phyloP scores from a whole-genome alignment of 257 asterid species.

The Solanum medicagineum region DNA sequence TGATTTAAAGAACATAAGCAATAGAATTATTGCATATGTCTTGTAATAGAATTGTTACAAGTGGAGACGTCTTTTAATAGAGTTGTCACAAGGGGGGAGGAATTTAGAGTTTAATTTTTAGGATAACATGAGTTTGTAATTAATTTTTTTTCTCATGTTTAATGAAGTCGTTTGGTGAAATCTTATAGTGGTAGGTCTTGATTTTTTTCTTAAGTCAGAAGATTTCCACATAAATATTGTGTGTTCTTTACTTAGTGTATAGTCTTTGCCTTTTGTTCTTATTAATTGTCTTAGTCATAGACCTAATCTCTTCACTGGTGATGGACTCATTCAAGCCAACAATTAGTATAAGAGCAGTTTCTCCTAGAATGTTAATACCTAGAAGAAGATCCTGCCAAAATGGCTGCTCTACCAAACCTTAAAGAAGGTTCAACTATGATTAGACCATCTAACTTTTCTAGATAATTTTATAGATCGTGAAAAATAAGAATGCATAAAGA shows the following conservation, averaged over 20 bases:
- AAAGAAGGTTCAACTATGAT: not conserved
- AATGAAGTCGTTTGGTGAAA: too few species aligned
- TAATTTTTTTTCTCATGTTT: too few species aligned
- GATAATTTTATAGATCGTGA: not conserved
- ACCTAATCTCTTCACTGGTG: not conserved
- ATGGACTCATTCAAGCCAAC: not conserved
- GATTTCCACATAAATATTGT: not conserved
- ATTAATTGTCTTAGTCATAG: not conserved
- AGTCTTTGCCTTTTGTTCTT: not conserved
- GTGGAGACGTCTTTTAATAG: not conserved
- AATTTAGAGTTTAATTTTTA: not conserved
- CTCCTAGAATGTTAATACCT: not conserved
- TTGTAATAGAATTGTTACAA: not conserved
- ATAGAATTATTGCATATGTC: not conserved
- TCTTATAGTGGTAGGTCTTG: not conserved
- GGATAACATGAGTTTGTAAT: not conserved
- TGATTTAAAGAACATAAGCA: not conserved
- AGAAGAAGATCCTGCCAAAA: not conserved
- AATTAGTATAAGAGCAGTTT: not conserved
- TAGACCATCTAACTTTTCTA: not conserved
- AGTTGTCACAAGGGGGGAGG: not conserved
- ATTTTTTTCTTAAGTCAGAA: not conserved
- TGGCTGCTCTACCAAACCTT: not conserved
- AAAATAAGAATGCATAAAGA: not conserved
- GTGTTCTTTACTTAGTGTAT: not conserved